phyloP scores from a whole-genome alignment of 345 rosid species.

The Barbarea vulgaris region DNA sequence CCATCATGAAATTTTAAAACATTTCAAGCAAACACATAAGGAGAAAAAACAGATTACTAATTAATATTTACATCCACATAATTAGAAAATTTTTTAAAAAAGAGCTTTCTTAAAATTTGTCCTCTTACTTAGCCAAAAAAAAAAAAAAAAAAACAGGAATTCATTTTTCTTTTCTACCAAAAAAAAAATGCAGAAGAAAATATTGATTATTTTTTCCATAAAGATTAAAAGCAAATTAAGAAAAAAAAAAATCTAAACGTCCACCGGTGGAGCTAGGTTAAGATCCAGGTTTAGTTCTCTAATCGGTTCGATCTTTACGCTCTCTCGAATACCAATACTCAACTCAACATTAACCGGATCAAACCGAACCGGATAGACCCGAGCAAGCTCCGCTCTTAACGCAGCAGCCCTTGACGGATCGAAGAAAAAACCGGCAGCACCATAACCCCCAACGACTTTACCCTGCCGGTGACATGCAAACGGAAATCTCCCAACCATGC shows the following conservation, averaged over 20 bases:
- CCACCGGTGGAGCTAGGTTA: constrained; percentile 68
- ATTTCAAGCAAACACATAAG: background rate
- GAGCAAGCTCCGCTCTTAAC: constrained; percentile 36
- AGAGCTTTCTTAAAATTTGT: background rate
- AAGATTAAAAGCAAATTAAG: background rate
- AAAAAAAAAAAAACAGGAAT: background rate
- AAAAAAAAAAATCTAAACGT: constrained; percentile 44
- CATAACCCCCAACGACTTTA: constrained; percentile 9
- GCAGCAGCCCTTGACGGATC: constrained; percentile 45
- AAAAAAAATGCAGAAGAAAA: constrained; percentile 20
- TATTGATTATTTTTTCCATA: background rate
- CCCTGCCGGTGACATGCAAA: constrained; percentile 50
- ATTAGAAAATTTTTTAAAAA: constrained; percentile 10
- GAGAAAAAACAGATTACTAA: background rate
- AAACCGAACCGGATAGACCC: constrained; percentile 52
- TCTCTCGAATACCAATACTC: constrained; percentile 30
- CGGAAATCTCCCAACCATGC: constrained; percentile 47
- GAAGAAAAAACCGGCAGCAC: constrained; percentile 45
- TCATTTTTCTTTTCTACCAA: background rate
- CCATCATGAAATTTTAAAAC: background rate
- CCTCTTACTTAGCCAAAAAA: background rate
- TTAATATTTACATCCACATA: constrained; percentile 16
- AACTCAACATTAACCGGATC: constrained; percentile 43
- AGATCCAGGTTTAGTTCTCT: constrained; percentile 56
- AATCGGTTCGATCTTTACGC: constrained; percentile 47